Percentiles rank a stretch among this genome's conserved stretches.
These are phyloP conservation scores for Alternaria angustiovoidea DNA, from an alignment of 2,329 filamentous ascomycete genomes.

Conservation along the genomic window DNA sequence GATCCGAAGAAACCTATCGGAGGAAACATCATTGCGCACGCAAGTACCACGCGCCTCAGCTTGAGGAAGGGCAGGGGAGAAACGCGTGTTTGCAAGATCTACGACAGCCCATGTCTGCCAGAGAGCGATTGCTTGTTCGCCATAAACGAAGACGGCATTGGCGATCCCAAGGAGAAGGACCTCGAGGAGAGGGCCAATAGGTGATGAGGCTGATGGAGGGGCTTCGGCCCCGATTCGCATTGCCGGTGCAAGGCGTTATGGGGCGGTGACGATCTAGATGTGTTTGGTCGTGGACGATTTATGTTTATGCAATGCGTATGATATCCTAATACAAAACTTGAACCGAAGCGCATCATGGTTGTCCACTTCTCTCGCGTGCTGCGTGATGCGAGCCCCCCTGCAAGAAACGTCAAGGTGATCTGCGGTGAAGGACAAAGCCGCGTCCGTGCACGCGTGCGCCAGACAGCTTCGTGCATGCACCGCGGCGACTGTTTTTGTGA, in stretches of 20 bases:
- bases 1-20: constrained; percentile 99
- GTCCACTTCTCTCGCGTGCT: neutral
- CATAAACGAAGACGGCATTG: constrained; percentile 96
- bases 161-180: constrained; percentile 94
- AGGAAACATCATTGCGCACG: constrained; percentile 98
- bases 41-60: constrained; percentile 92
- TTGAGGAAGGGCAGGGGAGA: constrained; percentile 95
- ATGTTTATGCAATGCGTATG: constrained; percentile 8
- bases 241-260: neutral
- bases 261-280: constrained; percentile 14
- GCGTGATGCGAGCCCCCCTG: neutral
- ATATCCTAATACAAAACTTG: constrained; percentile 3
- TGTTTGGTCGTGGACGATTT: constrained; percentile 7
- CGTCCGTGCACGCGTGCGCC: constrained; percentile 35
- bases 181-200: constrained; percentile 70
- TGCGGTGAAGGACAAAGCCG: constrained; percentile 1
- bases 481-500: constrained; percentile 46
- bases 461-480: constrained; percentile 31
- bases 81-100: constrained; percentile 98
- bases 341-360: neutral
- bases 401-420: neutral
- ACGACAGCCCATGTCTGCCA: constrained; percentile 95
- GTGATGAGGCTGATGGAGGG: constrained; percentile 13
- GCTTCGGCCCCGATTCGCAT: neutral
- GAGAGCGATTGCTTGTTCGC: constrained; percentile 97